Evolutionary conservation across 2,329 filamentous ascomycete genomes (phyloP).

Genomic region (Graphiopsis chlorocephala): DNA sequence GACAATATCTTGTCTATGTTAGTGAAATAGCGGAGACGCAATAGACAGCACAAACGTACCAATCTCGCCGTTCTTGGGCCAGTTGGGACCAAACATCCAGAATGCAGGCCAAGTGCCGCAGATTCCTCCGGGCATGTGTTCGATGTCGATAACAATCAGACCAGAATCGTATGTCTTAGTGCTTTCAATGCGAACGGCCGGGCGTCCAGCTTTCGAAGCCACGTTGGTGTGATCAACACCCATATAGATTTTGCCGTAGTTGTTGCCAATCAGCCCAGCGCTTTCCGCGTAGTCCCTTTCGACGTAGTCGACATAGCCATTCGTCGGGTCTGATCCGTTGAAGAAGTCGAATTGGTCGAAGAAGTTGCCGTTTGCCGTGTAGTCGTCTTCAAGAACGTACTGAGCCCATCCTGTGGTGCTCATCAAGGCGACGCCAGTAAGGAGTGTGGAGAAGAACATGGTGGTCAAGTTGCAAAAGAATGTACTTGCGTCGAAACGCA

Average conservation of each 20-base stretch:
- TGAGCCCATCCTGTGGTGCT: slow-evolving; percentile 29
- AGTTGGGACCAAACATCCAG: slow-evolving; percentile 37
- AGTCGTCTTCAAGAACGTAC: slow-evolving; percentile 47
- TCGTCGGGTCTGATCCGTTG: slow-evolving; percentile 62
- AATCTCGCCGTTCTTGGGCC: slow-evolving; percentile 39
- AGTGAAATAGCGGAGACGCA: not conserved
- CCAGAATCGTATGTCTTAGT: slow-evolving; percentile 62
- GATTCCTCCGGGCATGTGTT: slow-evolving; percentile 68
- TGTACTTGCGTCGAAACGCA: slow-evolving; percentile 18
- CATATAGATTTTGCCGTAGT: slow-evolving; percentile 29
- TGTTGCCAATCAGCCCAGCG: slow-evolving; percentile 25
- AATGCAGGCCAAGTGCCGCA: slow-evolving; percentile 64
- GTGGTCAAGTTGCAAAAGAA: slow-evolving; percentile 17
- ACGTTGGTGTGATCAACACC: slow-evolving; percentile 39
- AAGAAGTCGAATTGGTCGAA: slow-evolving; percentile 55
- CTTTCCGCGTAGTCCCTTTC: slow-evolving; percentile 52
- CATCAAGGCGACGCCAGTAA: slow-evolving; percentile 22
- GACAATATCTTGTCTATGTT: slow-evolving; percentile 33
- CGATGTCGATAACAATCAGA: slow-evolving; percentile 68
- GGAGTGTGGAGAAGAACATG: slow-evolving; percentile 24
- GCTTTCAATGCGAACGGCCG: slow-evolving; percentile 69
- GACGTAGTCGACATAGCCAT: slow-evolving; percentile 72
- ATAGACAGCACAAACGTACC: not conserved
- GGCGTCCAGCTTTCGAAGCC: slow-evolving; percentile 55
- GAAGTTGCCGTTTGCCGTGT: slow-evolving; percentile 44